Conservation (phyloP, 257 asterid species). For the Nicotiana tomentosiformis region DNA sequence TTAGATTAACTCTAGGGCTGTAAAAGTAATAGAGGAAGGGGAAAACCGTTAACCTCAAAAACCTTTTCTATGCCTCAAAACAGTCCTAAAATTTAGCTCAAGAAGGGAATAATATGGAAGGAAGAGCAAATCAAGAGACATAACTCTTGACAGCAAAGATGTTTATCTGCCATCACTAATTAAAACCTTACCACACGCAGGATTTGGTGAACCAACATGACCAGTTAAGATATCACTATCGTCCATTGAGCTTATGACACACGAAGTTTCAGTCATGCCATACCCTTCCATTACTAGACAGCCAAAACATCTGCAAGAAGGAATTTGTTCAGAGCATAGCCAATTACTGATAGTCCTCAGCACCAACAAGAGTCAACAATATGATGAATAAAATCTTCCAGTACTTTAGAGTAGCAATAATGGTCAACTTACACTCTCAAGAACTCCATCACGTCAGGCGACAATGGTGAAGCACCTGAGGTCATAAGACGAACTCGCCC, state of each 20-base stretch:
- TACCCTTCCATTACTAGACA: conserved; percentile 81
- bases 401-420: background rate
- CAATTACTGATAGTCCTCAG: conserved; percentile 7
- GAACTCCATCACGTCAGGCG: conserved; percentile 95
- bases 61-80: conserved; percentile 1
- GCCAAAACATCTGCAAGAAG: conserved; percentile 73
- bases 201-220: conserved; percentile 92
- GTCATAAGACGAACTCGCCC: conserved; percentile 89
- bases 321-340: conserved; percentile 15
- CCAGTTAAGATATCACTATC: conserved; percentile 65
- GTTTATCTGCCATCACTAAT: background rate
- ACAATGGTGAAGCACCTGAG: conserved; percentile 97
- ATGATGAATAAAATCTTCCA: background rate
- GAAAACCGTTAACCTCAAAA: background rate
- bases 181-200: conserved; percentile 79
- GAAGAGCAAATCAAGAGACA: background rate
- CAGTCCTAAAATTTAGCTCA: background rate
- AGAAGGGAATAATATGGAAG: background rate
- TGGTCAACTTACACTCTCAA: conserved; percentile 72
- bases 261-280: conserved; percentile 98
- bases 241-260: conserved; percentile 79
- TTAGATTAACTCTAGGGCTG: background rate
- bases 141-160: background rate
- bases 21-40: background rate
- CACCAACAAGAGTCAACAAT: background rate